A percentile compares a stretch with the other conserved stretches of the same genome.
phyloP scores from a whole-genome alignment of 495 filamentous ascomycete genomes.

The Aspergillus nanangensis region DNA sequence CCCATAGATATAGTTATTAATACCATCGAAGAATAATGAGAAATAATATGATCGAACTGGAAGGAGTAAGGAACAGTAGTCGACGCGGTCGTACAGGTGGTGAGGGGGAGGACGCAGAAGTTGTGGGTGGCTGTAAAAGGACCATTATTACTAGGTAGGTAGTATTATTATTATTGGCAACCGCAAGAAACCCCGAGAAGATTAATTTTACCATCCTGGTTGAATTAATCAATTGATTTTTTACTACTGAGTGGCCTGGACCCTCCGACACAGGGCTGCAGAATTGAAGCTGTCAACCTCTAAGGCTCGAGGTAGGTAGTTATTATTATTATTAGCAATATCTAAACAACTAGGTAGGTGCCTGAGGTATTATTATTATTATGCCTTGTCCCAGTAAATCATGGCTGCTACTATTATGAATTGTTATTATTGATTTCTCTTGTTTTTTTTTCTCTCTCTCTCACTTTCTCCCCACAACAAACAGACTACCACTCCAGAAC shows the following conservation, averaged over 20 bases:
- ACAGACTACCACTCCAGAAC: too few species aligned
- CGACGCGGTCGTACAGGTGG: too few species aligned
- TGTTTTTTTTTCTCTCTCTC: neutral
- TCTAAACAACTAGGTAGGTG: too few species aligned
- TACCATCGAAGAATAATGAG: too few species aligned
- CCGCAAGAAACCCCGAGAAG: neutral
- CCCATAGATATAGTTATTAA: too few species aligned
- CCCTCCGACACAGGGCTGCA: neutral
- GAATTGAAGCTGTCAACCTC: neutral
- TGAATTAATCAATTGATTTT: too few species aligned
- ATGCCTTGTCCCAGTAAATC: neutral
- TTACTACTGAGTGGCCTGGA: neutral
- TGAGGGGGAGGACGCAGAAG: too few species aligned
- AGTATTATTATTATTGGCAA: too few species aligned
- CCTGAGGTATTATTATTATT: neutral
- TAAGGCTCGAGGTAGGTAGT: neutral
- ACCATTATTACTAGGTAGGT: too few species aligned
- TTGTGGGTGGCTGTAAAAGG: too few species aligned
- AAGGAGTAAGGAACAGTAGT: too few species aligned
- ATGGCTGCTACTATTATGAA: neutral
- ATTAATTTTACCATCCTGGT: neutral
- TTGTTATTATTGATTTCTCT: neutral
- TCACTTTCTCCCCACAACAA: neutral
- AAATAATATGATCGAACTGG: too few species aligned
- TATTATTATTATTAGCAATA: neutral